Evolutionary conservation across 1,139 yeast species (phyloP).

Genomic region (Debaryomyces sp.): DNA sequence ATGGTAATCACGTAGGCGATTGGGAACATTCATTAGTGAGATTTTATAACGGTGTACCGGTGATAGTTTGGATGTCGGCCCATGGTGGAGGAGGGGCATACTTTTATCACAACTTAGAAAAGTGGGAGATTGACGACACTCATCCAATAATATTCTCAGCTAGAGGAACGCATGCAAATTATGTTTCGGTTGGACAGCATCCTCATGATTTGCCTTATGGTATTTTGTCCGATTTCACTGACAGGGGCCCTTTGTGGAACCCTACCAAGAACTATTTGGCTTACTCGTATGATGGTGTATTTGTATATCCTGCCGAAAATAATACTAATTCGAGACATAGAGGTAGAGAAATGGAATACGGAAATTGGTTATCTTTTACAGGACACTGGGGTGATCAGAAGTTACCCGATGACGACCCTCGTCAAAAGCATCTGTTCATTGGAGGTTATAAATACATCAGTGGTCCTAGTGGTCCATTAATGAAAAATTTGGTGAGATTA

Average conservation of each 20-base stretch:
- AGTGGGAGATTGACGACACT: slow-evolving; percentile 48
- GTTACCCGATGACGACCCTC: slow-evolving; percentile 63
- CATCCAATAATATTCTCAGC: slow-evolving; percentile 86
- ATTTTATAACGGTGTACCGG: slow-evolving; percentile 78
- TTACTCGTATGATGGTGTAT: slow-evolving; percentile 70
- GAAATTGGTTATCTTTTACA: slow-evolving; percentile 75
- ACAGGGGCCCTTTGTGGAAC: slow-evolving; percentile 94
- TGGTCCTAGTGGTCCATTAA: slow-evolving; percentile 90
- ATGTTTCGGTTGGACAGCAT: slow-evolving; percentile 95
- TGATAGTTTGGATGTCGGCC: slow-evolving; percentile 97
- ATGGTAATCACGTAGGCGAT: slow-evolving; percentile 96
- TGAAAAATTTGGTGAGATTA: slow-evolving; percentile 68
- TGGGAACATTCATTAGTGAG: slow-evolving; percentile 96
- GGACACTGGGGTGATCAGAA: slow-evolving; percentile 95
- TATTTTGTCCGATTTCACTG: slow-evolving; percentile 89
- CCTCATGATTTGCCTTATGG: slow-evolving; percentile 94
- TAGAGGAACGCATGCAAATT: slow-evolving; percentile 95
- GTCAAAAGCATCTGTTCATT: slow-evolving; percentile 79
- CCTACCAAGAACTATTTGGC: slow-evolving; percentile 81
- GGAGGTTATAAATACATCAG: slow-evolving; percentile 89
- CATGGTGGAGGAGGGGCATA: slow-evolving; percentile 98
- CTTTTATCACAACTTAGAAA: slow-evolving; percentile 73
- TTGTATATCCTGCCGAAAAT: slow-evolving; percentile 41
- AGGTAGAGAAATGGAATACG: slow-evolving; percentile 65
- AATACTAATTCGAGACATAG: slow-evolving; percentile 45